Percentiles rank a stretch among this genome's conserved stretches.
These are phyloP conservation scores for Vicia faba DNA, from an alignment of 306 rosid genomes.

Conservation along the genomic window DNA sequence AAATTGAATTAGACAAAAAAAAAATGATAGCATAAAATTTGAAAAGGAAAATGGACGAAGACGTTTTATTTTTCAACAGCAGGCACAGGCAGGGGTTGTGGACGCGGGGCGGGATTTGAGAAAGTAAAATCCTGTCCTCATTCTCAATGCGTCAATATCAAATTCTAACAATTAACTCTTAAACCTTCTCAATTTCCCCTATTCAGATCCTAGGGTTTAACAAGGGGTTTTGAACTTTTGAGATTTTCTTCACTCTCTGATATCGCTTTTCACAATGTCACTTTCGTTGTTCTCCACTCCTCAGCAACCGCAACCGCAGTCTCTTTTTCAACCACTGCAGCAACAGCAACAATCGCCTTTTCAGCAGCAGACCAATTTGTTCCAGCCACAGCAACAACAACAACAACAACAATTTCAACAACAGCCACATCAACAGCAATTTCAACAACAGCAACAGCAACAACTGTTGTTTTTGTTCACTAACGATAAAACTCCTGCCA, in stretches of 20 bases:
- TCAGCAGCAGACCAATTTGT: constrained; percentile 51
- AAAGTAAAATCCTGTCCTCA: too few species aligned
- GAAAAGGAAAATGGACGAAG: neutral
- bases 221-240: constrained; percentile 24
- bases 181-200: too few species aligned
- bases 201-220: constrained; percentile 69
- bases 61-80: neutral
- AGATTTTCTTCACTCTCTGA: constrained; percentile 32
- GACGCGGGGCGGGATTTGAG: constrained; percentile 24
- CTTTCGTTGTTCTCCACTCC: constrained; percentile 76
- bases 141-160: too few species aligned
- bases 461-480: constrained; percentile 65
- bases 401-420: constrained; percentile 46
- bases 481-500: constrained; percentile 76
- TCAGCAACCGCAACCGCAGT: constrained; percentile 54
- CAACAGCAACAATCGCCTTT: constrained; percentile 56
- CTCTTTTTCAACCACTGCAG: constrained; percentile 42
- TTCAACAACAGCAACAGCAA: constrained; percentile 45
- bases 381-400: constrained; percentile 40
- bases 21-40: neutral
- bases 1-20: too few species aligned
- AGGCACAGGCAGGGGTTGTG: neutral
- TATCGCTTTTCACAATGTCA: constrained; percentile 54
- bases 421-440: constrained; percentile 43
- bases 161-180: too few species aligned